A percentile compares a stretch with the other conserved stretches of the same genome.
These are phyloP conservation scores for Neohortaea acidophila DNA, from an alignment of 495 filamentous ascomycete genomes.

Conservation along the genomic window DNA sequence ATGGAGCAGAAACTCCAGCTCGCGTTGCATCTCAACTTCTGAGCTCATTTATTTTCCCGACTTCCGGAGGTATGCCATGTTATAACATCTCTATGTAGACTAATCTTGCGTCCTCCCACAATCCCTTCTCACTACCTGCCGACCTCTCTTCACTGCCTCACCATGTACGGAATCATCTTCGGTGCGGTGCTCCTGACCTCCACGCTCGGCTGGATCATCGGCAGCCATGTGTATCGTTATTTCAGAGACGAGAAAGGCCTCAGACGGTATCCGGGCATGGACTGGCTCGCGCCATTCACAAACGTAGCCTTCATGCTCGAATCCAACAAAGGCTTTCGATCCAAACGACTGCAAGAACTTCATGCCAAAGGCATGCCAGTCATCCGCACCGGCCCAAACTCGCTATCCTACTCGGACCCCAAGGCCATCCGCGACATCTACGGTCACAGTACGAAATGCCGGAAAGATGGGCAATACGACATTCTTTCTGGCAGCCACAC, in stretches of 20 bases:
- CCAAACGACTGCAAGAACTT: conserved; percentile 27
- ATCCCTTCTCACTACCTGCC: no score
- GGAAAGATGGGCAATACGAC: conserved; percentile 35
- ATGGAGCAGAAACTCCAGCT: no score
- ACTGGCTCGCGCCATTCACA: conserved; percentile 31
- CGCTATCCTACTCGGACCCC: conserved; percentile 33
- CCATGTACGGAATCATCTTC: conserved; percentile 1
- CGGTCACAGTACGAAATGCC: conserved; percentile 37
- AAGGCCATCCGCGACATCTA: conserved; percentile 41
- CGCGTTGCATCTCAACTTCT: no score
- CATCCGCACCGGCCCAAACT: conserved; percentile 39
- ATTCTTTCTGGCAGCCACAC: conserved; percentile 29
- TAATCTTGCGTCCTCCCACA: no score
- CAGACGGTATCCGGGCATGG: conserved; percentile 35
- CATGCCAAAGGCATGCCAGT: conserved; percentile 33
- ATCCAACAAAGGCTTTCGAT: conserved; percentile 31
- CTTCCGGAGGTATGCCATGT: no score
- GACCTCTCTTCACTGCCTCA: no score
- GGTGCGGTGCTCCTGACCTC: background rate
- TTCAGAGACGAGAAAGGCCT: conserved; percentile 18
- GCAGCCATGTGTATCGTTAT: conserved; percentile 2
- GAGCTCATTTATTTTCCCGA: no score
- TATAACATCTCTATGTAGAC: no score
- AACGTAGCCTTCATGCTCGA: conserved; percentile 33
- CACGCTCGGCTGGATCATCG: background rate